phyloP scores from a whole-genome alignment of 108 stramenopile genomes.

The Skeletonema grethae region DNA sequence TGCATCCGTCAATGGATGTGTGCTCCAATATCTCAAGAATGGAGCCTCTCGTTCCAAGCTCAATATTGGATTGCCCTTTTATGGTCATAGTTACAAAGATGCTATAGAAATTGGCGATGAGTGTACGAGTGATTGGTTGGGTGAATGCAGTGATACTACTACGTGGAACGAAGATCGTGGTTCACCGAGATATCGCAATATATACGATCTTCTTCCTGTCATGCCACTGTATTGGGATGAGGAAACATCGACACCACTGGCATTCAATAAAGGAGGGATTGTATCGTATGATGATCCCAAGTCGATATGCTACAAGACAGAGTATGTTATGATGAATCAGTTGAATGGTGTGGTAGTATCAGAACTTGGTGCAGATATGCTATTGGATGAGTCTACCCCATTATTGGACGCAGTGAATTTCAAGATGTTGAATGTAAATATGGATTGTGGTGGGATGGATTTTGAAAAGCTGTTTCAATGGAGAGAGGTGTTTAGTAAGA shows the following conservation, averaged over 20 bases:
- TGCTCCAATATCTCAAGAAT: slow-evolving; percentile 11
- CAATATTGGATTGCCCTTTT: slow-evolving; percentile 32
- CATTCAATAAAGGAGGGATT: slow-evolving; percentile 13
- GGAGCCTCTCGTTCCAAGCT: slow-evolving; percentile 31
- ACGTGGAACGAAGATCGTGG: slow-evolving; percentile 35
- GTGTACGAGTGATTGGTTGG: slow-evolving; percentile 21
- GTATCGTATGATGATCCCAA: slow-evolving; percentile 32
- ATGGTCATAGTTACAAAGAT: slow-evolving; percentile 28
- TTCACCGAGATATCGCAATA: slow-evolving; percentile 20
- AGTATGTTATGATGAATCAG: slow-evolving; percentile 21
- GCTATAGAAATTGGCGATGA: slow-evolving; percentile 20
- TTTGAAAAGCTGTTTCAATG: slow-evolving; percentile 20
- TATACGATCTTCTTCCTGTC: slow-evolving; percentile 14
- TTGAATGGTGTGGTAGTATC: slow-evolving; percentile 20
- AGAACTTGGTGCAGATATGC: slow-evolving; percentile 26
- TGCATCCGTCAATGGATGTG: slow-evolving; percentile 25
- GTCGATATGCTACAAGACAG: slow-evolving; percentile 33
- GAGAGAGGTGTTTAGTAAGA: background rate
- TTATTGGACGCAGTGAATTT: slow-evolving; percentile 38
- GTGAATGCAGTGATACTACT: slow-evolving; percentile 19
- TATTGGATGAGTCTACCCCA: slow-evolving; percentile 21
- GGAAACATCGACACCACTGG: slow-evolving; percentile 10
- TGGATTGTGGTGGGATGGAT: slow-evolving; percentile 18
- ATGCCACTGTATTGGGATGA: slow-evolving; percentile 12
- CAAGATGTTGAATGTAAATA: slow-evolving; percentile 6